Base-by-base conservation (phyloP, 1,139 yeast genomes). In the Pichia sp. region DNA sequence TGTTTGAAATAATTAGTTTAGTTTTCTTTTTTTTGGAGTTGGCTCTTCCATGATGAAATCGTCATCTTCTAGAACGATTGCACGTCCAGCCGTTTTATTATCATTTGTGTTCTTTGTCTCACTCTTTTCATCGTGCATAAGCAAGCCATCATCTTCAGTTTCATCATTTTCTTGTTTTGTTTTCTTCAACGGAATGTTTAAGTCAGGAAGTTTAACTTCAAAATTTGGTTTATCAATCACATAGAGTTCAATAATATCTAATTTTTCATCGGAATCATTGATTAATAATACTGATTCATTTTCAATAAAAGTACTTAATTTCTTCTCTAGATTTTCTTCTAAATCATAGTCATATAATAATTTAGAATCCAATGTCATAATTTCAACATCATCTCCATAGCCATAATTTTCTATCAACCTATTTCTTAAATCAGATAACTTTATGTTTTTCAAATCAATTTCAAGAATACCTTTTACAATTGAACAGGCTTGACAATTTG, bases 301-400 rank as follows among this genome's bases (percentile, higher is more conserved):
- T 10, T 61, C 62, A 34, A 91, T 71, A 7, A 93, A 68, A 2
- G 79, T 80, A 0, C 60, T 55, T 27, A 93, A 69, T 0, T 74
- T 67, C 44, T 71, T 73, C 0, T 72, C 73, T 11, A 76, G 62
- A 62, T 91, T 84, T 63, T 91, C 98, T 50, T 89, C 96, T 67
- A 88, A 89, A 63, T 95, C 99, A 49, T 76, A 76, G 68, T 95
- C 99, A 62, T 88, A 89, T 13, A 95, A 69, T 56, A 93, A 73
- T 57, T 77, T 79, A 38, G 83, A 80, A 30, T 61, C 66, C 31
- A 83, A 74, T 42, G 87, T 78, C 28, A 87, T 68, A 0, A 93
- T 72, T 7, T 87, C 74, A 1, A 89, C 72, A 53, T 85, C 96
- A 27, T 83, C 87, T 6, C 77, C 75, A 64, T 81, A 89, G 0